A percentile compares a stretch with the other conserved stretches of the same genome.
These are phyloP conservation scores for Cenchrus purpureus DNA, from an alignment of 176 grass and related monocot genomes.

Conservation along the genomic window DNA sequence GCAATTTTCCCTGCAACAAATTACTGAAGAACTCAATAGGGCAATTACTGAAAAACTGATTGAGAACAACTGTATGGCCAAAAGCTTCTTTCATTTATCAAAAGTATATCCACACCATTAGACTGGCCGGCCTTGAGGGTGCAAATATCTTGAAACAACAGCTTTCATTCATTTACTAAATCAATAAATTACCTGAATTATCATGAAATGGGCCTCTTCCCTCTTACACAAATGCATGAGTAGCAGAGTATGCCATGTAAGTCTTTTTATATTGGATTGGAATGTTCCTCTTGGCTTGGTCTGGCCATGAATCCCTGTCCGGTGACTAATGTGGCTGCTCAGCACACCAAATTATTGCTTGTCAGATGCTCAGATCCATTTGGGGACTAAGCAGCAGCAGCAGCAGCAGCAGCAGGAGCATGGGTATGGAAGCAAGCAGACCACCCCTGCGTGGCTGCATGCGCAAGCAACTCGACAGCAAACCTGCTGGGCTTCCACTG, in stretches of 20 bases:
- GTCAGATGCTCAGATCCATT: constrained; percentile 29
- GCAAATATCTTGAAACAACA: not conserved
- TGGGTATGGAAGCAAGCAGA: not conserved
- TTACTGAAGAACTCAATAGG: too few relatives aligned
- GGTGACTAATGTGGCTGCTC: not conserved
- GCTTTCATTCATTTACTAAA: not conserved
- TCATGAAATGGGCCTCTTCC: not conserved
- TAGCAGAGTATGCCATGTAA: not conserved
- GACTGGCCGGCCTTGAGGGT: not conserved
- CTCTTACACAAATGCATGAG: not conserved
- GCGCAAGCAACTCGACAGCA: not conserved
- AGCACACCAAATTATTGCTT: constrained; percentile 41
- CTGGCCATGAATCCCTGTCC: constrained; percentile 17
- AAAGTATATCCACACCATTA: not conserved
- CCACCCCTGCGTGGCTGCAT: not conserved
- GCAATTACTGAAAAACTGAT: too few relatives aligned
- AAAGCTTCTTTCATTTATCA: not conserved
- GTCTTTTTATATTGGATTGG: not conserved
- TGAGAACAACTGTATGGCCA: too few relatives aligned
- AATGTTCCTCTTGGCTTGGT: constrained; percentile 23
- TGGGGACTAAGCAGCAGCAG: not conserved
- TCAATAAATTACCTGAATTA: not conserved
- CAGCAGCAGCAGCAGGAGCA: constrained; percentile 5
- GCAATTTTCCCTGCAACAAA: too few relatives aligned
- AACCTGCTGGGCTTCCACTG: constrained; percentile 7